phyloP scores from a whole-genome alignment of 176 grass and related monocot species.

The Juncus effusus region DNA sequence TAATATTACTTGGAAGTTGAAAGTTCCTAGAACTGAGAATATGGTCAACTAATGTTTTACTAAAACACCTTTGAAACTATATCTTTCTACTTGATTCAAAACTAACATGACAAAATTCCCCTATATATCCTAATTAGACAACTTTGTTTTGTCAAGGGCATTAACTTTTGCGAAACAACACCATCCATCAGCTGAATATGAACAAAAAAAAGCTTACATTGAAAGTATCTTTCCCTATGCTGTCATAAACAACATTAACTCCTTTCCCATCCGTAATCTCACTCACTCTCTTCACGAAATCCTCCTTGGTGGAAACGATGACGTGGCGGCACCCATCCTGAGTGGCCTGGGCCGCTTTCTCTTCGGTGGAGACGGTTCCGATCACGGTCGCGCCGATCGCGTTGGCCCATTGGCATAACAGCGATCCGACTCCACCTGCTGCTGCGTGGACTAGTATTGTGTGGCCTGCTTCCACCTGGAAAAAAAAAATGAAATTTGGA shows the following conservation, averaged over 20 bases:
- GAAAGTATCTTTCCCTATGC: slow-evolving; percentile 87
- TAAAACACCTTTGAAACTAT: too few species aligned
- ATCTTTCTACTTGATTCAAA: too few species aligned
- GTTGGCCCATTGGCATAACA: slow-evolving; percentile 90
- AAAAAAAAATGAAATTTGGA: background rate
- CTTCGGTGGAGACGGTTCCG: slow-evolving; percentile 78
- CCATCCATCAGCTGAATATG: too few species aligned
- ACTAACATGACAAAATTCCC: background rate
- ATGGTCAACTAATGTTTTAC: too few species aligned
- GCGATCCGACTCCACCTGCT: slow-evolving; percentile 79
- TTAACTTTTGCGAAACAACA: too few species aligned
- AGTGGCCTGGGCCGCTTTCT: slow-evolving; percentile 69
- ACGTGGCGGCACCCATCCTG: slow-evolving; percentile 72
- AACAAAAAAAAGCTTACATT: slow-evolving; percentile 39
- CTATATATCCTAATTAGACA: background rate
- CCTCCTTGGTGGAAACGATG: slow-evolving; percentile 72
- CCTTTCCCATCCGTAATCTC: slow-evolving; percentile 77
- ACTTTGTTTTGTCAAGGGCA: background rate
- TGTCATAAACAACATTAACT: slow-evolving; percentile 86
- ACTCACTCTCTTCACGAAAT: slow-evolving; percentile 69
- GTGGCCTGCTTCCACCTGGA: slow-evolving; percentile 73
- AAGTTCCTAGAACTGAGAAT: too few species aligned
- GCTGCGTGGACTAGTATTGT: slow-evolving; percentile 75
- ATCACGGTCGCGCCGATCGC: slow-evolving; percentile 86
- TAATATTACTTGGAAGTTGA: too few species aligned